Conservation (phyloP, 495 filamentous ascomycete genomes). For the Beverwykella pulmonaria region DNA sequence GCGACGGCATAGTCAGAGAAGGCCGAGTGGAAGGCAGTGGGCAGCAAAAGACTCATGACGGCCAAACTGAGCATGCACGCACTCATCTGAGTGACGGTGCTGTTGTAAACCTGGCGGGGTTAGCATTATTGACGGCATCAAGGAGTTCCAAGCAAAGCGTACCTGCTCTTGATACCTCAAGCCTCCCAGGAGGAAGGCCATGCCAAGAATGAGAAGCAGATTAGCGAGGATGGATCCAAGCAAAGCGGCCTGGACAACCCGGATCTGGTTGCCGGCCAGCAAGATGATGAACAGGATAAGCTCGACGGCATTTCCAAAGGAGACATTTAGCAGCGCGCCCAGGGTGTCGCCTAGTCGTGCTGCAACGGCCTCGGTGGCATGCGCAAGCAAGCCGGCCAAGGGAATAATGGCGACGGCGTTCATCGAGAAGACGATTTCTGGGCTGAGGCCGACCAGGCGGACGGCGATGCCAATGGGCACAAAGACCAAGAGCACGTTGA, state of each 20-base stretch:
- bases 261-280: conserved; percentile 66
- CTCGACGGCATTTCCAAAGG: conserved; percentile 43
- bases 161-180: conserved; percentile 86
- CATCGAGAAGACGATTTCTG: conserved; percentile 39
- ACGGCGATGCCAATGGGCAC: conserved; percentile 41
- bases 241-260: conserved; percentile 85
- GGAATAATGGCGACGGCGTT: conserved; percentile 43
- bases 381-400: conserved; percentile 37
- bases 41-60: conserved; percentile 81
- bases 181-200: conserved; percentile 86
- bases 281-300: conserved; percentile 41
- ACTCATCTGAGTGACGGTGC: conserved; percentile 92
- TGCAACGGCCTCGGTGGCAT: conserved; percentile 42
- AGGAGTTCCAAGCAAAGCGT: too few species aligned
- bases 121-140: conserved; percentile 1
- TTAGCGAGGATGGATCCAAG: conserved; percentile 88
- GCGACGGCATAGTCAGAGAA: conserved; percentile 66
- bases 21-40: conserved; percentile 91
- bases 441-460: conserved; percentile 20
- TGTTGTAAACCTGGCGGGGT: conserved; percentile 76
- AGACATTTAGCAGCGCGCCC: conserved; percentile 41
- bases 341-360: conserved; percentile 35
- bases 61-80: conserved; percentile 87
- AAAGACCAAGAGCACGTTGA: conserved; percentile 42
- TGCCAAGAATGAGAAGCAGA: conserved; percentile 82